Conservation (phyloP, 768 basidiomycete species). For the Clavaria fumosa region DNA sequence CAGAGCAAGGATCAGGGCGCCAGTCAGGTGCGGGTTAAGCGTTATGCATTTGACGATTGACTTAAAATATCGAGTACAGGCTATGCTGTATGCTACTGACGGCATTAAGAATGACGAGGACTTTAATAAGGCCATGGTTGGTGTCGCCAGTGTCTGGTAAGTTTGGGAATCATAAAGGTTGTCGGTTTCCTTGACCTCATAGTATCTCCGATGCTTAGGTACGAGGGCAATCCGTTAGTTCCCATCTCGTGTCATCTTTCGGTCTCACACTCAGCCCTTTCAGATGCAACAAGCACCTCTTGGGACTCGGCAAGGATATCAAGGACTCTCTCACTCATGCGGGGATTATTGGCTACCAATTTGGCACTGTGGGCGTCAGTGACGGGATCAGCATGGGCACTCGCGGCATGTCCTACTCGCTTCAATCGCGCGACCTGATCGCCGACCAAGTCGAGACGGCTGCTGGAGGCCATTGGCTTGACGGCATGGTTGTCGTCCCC, state of each 20-base stretch:
- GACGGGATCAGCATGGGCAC: conserved; percentile 99
- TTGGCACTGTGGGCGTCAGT: conserved; percentile 93
- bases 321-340: conserved; percentile 62
- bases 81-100: conserved; percentile 99
- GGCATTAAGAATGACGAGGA: conserved; percentile 69
- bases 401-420: conserved; percentile 83
- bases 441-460: conserved; percentile 96
- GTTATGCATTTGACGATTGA: conserved; percentile 1
- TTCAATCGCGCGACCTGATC: conserved; percentile 94
- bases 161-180: too few relatives aligned
- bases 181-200: not conserved
- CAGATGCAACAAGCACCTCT: conserved; percentile 91
- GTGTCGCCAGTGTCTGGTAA: conserved; percentile 92
- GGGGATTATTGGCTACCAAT: conserved; percentile 86
- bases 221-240: conserved; percentile 94
- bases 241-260: too few relatives aligned
- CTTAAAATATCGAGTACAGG: conserved; percentile 30
- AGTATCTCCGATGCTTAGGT: conserved; percentile 38
- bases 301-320: conserved; percentile 75
- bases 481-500: conserved; percentile 93
- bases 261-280: too few relatives aligned
- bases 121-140: conserved; percentile 94
- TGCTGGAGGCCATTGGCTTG: conserved; percentile 93
- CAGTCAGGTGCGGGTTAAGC: conserved; percentile 46
- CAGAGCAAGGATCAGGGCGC: conserved; percentile 91